These are phyloP conservation scores for Wilhelminamyces savonicus DNA, from an alignment of 805 yeast species.

Conservation along the genomic window DNA sequence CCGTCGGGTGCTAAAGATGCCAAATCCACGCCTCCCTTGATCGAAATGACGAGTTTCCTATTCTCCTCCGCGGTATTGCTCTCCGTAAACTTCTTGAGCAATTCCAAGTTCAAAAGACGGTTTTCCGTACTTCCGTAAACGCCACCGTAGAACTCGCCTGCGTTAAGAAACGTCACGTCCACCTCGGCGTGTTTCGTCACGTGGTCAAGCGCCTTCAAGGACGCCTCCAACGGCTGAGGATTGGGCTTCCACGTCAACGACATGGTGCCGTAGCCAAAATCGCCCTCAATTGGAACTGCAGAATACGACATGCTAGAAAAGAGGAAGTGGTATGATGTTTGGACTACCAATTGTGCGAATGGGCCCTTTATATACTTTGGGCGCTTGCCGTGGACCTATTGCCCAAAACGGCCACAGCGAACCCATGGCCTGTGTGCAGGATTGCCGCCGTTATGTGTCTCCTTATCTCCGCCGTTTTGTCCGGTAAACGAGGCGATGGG, in stretches of 20 bases:
- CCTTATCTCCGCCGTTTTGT: too few species aligned
- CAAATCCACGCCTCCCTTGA: slow-evolving; percentile 59
- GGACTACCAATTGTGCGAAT: too few species aligned
- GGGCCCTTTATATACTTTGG: too few species aligned
- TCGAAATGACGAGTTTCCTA: slow-evolving; percentile 48
- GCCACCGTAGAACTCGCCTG: slow-evolving; percentile 74
- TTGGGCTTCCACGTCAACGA: slow-evolving; percentile 63
- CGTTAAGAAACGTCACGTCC: slow-evolving; percentile 54
- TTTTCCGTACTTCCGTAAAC: too few species aligned
- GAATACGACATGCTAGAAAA: too few species aligned
- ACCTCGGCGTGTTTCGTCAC: slow-evolving; percentile 37
- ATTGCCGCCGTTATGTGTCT: too few species aligned
- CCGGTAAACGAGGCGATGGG: too few species aligned
- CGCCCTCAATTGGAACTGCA: slow-evolving; percentile 15
- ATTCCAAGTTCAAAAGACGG: slow-evolving; percentile 59
- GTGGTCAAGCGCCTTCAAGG: slow-evolving; percentile 45
- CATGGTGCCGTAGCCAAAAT: slow-evolving; percentile 76
- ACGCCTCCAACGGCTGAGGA: slow-evolving; percentile 49
- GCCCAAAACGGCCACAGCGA: too few species aligned
- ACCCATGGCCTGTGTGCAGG: too few species aligned
- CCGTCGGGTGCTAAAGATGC: slow-evolving; percentile 42
- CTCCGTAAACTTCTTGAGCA: slow-evolving; percentile 52
- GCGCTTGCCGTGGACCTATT: too few species aligned
- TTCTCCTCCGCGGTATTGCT: slow-evolving; percentile 48
- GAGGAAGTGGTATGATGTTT: too few species aligned